Conservation (phyloP, 305 asterid genomes). For the Fraxinus paxiana region DNA sequence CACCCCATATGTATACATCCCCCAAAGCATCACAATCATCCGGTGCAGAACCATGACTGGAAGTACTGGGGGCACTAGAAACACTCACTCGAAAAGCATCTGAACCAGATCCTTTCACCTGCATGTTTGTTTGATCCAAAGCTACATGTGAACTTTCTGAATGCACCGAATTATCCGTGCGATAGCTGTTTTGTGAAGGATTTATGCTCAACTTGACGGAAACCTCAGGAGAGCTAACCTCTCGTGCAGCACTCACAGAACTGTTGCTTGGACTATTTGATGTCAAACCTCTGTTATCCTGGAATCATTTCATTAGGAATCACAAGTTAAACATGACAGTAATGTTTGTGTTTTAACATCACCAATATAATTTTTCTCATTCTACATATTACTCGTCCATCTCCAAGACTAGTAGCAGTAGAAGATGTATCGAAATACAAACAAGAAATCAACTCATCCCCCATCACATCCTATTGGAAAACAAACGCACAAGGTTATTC, state of each 20-base stretch:
- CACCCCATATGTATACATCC: constrained; percentile 97
- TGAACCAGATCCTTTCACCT: constrained; percentile 70
- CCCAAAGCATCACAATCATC: constrained; percentile 94
- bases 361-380: background rate
- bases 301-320: constrained; percentile 22
- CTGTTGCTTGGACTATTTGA: constrained; percentile 74
- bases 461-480: background rate
- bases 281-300: constrained; percentile 72
- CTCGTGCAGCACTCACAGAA: constrained; percentile 70
- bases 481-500: background rate
- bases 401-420: background rate
- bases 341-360: background rate
- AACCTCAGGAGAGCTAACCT: constrained; percentile 63
- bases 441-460: background rate
- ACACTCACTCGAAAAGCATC: constrained; percentile 93
- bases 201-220: constrained; percentile 54
- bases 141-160: constrained; percentile 74
- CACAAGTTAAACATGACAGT: constrained; percentile 15
- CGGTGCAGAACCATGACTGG: constrained; percentile 93
- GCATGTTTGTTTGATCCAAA: constrained; percentile 78
- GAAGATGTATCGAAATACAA: background rate
- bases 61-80: constrained; percentile 96
- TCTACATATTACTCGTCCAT: background rate
- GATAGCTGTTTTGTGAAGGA: constrained; percentile 60
- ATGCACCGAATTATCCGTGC: constrained; percentile 39